These are phyloP conservation scores for Botrytis elliptica DNA, from an alignment of 2,329 filamentous ascomycete species.

Conservation along the genomic window DNA sequence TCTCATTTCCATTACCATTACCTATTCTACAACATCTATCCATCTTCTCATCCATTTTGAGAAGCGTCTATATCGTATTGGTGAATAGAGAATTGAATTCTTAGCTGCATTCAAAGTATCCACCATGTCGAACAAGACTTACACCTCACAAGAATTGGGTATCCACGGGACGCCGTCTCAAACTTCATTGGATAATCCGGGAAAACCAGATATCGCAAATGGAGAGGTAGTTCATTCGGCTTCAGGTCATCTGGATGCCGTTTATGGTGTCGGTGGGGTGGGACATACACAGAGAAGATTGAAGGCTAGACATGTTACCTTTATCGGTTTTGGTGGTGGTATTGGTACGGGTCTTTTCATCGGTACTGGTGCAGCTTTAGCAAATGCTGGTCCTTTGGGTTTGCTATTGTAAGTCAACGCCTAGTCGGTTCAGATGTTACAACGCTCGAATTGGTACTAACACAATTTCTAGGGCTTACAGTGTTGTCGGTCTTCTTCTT, in stretches of 20 bases:
- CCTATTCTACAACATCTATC: not conserved
- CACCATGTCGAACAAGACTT: conserved; percentile 16
- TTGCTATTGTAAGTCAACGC: conserved; percentile 40
- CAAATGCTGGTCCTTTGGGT: conserved; percentile 48
- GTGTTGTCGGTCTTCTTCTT: conserved; percentile 41
- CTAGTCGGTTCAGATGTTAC: rapidly evolving
- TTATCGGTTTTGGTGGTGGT: conserved; percentile 17
- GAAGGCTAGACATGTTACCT: conserved; percentile 19
- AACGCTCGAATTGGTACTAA: not conserved
- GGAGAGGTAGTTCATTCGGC: conserved; percentile 18
- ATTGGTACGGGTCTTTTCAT: conserved; percentile 55
- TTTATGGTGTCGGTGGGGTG: conserved; percentile 15
- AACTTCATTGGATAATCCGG: not conserved
- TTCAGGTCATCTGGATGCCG: conserved; percentile 8
- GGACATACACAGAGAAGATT: conserved; percentile 10
- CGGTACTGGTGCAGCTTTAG: conserved; percentile 47
- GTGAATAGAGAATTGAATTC: conserved; percentile 16
- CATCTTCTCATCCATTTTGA: not conserved
- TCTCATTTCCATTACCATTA: not conserved
- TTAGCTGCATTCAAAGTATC: conserved; percentile 19
- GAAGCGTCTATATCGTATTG: conserved; percentile 9
- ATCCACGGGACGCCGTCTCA: conserved; percentile 7
- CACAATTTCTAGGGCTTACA: conserved; percentile 39
- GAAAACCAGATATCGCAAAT: conserved; percentile 17
- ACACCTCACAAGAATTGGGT: not conserved